These are phyloP conservation scores for Botrytis cinerea DNA, from an alignment of 2,329 filamentous ascomycete genomes.

Conservation along the genomic window DNA sequence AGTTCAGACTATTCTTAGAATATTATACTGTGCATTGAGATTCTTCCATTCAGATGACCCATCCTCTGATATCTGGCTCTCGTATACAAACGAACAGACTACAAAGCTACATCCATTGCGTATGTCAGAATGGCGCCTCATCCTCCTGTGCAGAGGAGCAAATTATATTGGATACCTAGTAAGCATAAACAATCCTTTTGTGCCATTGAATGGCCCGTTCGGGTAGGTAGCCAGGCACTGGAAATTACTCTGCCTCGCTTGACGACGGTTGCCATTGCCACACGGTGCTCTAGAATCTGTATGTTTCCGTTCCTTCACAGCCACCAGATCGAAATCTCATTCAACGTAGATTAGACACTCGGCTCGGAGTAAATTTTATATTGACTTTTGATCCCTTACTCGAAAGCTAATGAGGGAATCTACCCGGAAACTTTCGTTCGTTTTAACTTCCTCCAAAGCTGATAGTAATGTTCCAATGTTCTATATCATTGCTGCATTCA, in stretches of 20 bases:
- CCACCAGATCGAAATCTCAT: conserved; percentile 12
- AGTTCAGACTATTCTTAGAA: background rate
- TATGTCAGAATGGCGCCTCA: background rate
- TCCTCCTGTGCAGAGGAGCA: background rate
- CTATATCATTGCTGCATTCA: background rate
- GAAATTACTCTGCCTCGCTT: conserved; percentile 9
- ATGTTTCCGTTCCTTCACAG: background rate
- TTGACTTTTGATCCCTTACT: background rate
- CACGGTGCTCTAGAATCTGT: background rate
- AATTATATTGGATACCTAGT: background rate
- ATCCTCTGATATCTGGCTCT: background rate
- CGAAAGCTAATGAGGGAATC: background rate
- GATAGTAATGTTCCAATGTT: background rate
- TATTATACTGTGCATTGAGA: background rate
- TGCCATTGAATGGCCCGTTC: background rate
- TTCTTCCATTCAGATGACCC: background rate
- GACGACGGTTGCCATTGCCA: background rate
- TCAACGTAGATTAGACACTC: background rate
- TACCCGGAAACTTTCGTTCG: background rate
- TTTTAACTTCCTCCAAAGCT: background rate
- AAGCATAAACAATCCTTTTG: background rate
- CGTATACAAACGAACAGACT: background rate
- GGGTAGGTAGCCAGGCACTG: background rate
- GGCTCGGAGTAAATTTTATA: background rate
- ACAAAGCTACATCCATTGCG: background rate